Conservation (phyloP, 2,329 filamentous ascomycete genomes). For the Fusarium cyanostomum region DNA sequence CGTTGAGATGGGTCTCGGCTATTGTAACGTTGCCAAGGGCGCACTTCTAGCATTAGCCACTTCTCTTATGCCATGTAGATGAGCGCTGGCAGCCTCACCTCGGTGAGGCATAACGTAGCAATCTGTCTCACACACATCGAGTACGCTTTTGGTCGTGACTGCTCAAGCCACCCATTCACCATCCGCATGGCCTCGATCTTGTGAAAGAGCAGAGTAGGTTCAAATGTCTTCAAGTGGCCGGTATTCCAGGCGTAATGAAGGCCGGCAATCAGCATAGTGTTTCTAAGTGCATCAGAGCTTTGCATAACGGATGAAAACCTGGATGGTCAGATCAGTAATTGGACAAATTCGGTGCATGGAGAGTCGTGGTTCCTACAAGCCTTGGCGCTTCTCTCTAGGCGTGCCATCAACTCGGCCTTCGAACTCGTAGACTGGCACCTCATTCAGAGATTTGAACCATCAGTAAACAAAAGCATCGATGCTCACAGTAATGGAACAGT, state of each 20-base stretch:
- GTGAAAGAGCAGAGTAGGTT: constrained; percentile 33
- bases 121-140: constrained; percentile 26
- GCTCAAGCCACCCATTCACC: constrained; percentile 18
- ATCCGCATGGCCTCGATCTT: constrained; percentile 32
- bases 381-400: constrained; percentile 7
- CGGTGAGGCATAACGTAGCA: constrained; percentile 29
- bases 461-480: neutral
- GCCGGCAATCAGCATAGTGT: constrained; percentile 34
- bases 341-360: neutral
- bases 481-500: constrained; percentile 37
- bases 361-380: constrained; percentile 3
- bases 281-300: constrained; percentile 27
- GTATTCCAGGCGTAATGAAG: constrained; percentile 34
- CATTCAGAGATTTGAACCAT: neutral
- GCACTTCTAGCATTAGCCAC: constrained; percentile 13
- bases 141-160: neutral
- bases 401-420: constrained; percentile 7
- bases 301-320: constrained; percentile 23
- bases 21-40: constrained; percentile 24
- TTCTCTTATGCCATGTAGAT: rapidly evolving
- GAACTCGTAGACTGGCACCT: neutral
- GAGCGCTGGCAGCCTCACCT: constrained; percentile 8
- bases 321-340: neutral
- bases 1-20: constrained; percentile 32
- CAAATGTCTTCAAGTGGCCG: constrained; percentile 22